phyloP scores from a whole-genome alignment of 2,329 filamentous ascomycete genomes.

The Colletotrichum simmondsii region DNA sequence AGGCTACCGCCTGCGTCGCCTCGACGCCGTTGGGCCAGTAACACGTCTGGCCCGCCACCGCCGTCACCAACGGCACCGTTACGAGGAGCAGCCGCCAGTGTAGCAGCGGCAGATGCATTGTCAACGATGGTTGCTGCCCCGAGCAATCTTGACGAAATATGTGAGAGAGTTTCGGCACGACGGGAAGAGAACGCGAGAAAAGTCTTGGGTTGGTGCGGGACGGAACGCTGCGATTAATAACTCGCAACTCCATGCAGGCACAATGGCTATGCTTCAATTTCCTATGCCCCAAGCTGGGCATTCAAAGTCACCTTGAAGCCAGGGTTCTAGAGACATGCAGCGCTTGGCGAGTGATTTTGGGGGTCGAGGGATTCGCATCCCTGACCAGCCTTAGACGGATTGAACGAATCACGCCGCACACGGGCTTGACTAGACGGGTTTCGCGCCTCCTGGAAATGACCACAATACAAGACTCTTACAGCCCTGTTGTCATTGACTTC shows the following conservation, averaged over 20 bases:
- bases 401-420: constrained; percentile 1
- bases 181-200: background rate
- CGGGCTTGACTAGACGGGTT: background rate
- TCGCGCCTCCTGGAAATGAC: background rate
- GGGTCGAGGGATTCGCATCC: constrained; percentile 8
- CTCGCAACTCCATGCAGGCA: too few species aligned
- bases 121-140: too few species aligned
- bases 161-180: background rate
- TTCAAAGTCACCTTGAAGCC: background rate
- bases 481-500: background rate
- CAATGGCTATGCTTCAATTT: too few species aligned
- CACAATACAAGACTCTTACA: background rate
- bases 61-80: background rate
- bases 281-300: too few species aligned
- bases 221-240: constrained; percentile 10
- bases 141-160: too few species aligned
- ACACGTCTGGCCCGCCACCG: constrained; percentile 15
- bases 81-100: background rate
- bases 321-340: background rate
- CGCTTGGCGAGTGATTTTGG: background rate
- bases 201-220: background rate
- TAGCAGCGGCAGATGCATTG: background rate
- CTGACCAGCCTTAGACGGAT: background rate
- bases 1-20: background rate
- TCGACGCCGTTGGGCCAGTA: constrained; percentile 17